Conservation (phyloP, 768 basidiomycete species). For the Mycena alexandri region DNA sequence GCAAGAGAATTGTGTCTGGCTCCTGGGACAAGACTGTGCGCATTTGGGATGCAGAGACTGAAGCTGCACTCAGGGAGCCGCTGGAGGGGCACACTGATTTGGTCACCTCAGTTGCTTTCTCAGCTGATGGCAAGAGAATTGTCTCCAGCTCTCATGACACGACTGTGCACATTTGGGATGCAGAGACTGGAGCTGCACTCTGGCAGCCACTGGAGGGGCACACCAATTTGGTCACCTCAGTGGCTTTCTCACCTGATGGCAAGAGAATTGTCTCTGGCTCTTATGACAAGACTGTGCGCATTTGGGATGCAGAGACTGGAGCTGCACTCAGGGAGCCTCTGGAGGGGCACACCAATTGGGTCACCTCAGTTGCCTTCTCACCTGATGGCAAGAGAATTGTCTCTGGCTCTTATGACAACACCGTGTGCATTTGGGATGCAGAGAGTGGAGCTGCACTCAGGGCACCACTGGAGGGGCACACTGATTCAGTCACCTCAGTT, state of each 20-base stretch:
- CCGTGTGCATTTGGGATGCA: no score
- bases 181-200: neutral
- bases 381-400: no score
- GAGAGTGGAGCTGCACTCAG: no score
- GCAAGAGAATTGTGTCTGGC: neutral
- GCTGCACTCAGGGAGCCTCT: no score
- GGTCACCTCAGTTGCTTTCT: neutral
- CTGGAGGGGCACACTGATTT: neutral
- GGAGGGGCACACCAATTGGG: no score
- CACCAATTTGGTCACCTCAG: no score
- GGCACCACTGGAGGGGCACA: neutral
- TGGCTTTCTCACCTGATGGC: no score
- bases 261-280: no score
- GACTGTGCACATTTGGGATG: neutral
- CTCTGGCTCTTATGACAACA: no score
- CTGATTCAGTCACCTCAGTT: neutral
- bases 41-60: neutral
- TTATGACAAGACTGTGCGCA: no score
- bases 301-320: no score
- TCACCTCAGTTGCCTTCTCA: neutral
- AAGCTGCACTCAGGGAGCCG: neutral
- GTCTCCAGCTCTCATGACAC: neutral
- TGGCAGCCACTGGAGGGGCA: no score
- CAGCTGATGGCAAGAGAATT: neutral
- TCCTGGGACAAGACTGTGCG: neutral